Evolutionary conservation across 495 filamentous ascomycete genomes (phyloP), one percentile per base, ranked within the genome.

Genomic region (Alectoria sarmentosa): DNA sequence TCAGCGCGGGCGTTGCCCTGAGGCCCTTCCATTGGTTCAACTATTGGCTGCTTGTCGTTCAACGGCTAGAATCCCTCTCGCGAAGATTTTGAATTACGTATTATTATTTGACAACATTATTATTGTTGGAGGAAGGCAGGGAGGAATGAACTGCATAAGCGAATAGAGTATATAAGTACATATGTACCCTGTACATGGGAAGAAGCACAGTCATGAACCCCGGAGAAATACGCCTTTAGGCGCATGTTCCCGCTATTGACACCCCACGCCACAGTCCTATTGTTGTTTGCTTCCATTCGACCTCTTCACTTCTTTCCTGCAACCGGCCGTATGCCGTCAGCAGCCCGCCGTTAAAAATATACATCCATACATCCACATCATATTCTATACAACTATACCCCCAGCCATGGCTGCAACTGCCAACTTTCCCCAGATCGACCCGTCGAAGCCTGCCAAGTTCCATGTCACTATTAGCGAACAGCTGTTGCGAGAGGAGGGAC

Each of bases 381-480:
- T 4, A 36, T 57, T 23, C 1, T 48, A 10, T 0, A 55, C 26
- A 0, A 10, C 3, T 17, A 62, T 32, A 21, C 4, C 32, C 11
- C 30, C 15, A 36, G 48, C 37, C 42, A 70, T 70, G 69, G 66
- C 69, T 52, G 42, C 69, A 54, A 63, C 44, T 26, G 58, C 48
- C 32, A 36, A 36, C 13, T 19, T 60, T 37, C 11, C 58, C 7
- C 41, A 41, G 6, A 65, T 70, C 4, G 69, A 70, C 54, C 69
- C 69, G 9, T 61, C 66, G 21, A 70, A 66, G 34, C 36, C 44
- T 30, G 69, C 63, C 19, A 70, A 64, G 62, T 70, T 64, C 42
- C 63, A 60, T 15, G 46, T 70, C 32, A 49, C 21, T 19, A 62
- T 70, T 54, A 39, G 60, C 28, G 63, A 70, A 44, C 58, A 70